These are phyloP conservation scores for Alternaria conjuncta DNA, from an alignment of 2,329 filamentous ascomycete genomes.

Conservation along the genomic window DNA sequence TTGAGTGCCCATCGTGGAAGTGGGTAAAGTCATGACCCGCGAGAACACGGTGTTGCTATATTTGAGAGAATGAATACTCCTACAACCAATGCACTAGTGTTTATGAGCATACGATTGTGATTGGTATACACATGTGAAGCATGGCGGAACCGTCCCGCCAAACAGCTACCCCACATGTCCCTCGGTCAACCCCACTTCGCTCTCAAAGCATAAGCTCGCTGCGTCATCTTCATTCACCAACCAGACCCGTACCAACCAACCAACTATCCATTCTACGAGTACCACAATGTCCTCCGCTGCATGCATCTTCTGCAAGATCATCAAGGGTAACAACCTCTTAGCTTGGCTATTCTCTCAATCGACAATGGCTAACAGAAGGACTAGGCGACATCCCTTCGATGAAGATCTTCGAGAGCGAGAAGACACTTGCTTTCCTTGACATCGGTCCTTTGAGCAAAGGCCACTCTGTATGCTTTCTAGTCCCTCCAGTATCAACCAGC, in stretches of 20 bases:
- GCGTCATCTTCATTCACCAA: constrained; percentile 16
- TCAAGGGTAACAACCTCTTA: constrained; percentile 72
- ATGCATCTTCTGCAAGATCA: constrained; percentile 98
- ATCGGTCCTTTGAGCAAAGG: constrained; percentile 88
- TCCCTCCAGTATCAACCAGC: not conserved
- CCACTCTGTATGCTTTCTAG: constrained; percentile 72
- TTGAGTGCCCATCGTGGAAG: constrained; percentile 63
- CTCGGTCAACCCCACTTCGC: constrained; percentile 15
- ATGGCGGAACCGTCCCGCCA: constrained; percentile 5
- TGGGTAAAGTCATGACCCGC: constrained; percentile 30
- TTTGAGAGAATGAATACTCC: not conserved
- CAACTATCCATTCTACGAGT: constrained; percentile 22
- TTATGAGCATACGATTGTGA: not conserved
- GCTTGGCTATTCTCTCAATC: not conserved
- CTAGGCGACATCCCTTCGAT: constrained; percentile 95
- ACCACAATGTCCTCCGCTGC: constrained; percentile 66
- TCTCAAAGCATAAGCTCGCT: constrained; percentile 12
- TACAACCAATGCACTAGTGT: not conserved
- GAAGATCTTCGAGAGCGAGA: constrained; percentile 95
- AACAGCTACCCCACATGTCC: constrained; percentile 30
- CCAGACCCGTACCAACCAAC: constrained; percentile 29
- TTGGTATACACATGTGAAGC: not conserved
- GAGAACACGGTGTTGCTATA: not conserved
- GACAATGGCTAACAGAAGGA: not conserved
- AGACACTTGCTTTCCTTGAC: constrained; percentile 93